Evolutionary conservation across 2,329 filamentous ascomycete species (phyloP).

Genomic region (Fusarium oxysporum): DNA sequence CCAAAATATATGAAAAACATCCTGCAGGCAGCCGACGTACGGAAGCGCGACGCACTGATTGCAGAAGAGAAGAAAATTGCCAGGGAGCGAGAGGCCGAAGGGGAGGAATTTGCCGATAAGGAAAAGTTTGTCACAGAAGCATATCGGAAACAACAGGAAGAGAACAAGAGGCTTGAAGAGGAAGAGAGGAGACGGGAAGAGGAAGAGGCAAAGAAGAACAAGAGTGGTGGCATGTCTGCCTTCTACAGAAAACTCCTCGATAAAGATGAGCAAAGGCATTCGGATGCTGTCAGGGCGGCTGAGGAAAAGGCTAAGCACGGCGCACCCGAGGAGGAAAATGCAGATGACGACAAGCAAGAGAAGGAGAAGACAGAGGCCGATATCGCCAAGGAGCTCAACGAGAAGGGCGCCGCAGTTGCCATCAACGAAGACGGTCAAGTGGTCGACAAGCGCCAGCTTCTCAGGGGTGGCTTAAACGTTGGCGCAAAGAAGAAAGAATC

Average conservation of each 20-base stretch:
- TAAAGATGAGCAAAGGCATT: conserved; percentile 75
- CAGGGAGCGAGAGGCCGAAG: conserved; percentile 81
- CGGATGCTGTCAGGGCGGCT: conserved; percentile 75
- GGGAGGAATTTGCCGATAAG: conserved; percentile 83
- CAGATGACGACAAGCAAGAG: conserved; percentile 63
- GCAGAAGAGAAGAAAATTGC: conserved; percentile 85
- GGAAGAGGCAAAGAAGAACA: conserved; percentile 72
- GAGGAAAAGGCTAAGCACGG: conserved; percentile 63
- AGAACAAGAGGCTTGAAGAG: conserved; percentile 75
- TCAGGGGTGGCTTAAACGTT: conserved; percentile 81
- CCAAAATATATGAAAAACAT: conserved; percentile 85
- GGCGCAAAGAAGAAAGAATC: conserved; percentile 69
- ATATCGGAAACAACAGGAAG: conserved; percentile 84
- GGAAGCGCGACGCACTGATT: conserved; percentile 81
- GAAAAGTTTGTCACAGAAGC: conserved; percentile 88
- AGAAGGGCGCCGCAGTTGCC: conserved; percentile 69
- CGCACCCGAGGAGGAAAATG: conserved; percentile 45
- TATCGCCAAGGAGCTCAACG: conserved; percentile 74
- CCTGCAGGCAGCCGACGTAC: conserved; percentile 77
- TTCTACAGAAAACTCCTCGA: conserved; percentile 83
- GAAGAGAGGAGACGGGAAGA: conserved; percentile 77
- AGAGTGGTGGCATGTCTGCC: conserved; percentile 76
- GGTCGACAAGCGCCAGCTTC: conserved; percentile 84
- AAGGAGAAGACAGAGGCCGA: conserved; percentile 72
- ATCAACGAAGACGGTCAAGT: conserved; percentile 87